Evolutionary conservation across 164 flowering plant genomes (phyloP), one percentile per base, ranked within the genome.

Genomic region (Stephania cephalantha): DNA sequence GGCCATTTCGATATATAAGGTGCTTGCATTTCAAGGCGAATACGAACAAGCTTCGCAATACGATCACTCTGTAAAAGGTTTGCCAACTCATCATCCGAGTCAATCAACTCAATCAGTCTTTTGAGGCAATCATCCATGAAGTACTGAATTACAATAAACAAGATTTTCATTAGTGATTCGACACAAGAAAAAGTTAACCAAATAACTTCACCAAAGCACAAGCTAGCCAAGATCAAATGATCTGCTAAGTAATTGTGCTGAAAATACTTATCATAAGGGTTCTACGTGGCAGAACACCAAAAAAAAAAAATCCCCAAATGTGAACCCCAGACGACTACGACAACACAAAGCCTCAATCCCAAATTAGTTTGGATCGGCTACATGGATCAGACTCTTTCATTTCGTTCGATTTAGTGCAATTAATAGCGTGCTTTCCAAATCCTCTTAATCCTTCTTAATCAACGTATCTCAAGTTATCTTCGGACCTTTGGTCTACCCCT

Each of bases 61-160:
- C 90, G 84, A 35, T 91, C 87, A 83, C 99, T 93, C 4, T 89
- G 91, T 68, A 88, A 86, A 85, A 92, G 77, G 78, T 81, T 78
- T 72, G 78, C 80, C 71, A 92, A 75, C 1, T 84, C 90, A 77
- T 82, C 84, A 6, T 76, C 88, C 1, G 85, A 76, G 44, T 94
- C 97, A 70, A 88, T 88, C 81, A 68, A 85, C 79, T 93, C 93
- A 67, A 89, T 85, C 73, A 92, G 86, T 81, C 79, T 90, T 74
- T 92, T 89, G 71, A 96, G 85, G 85, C 99, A 92, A 9, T 88
- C 94, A 82, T 96, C 99, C 99, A 96, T 94, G 88, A 95, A 96
- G 85, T 80, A 93, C 99, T 95, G 95, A 29, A 80, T 35, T 22
- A 46, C 15, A 44, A 68, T 45, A 46, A 63, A 71, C 55, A 69